Evolutionary conservation across 805 yeast species (phyloP), one percentile per base, ranked within the genome.

Genomic region (Danielozyma ontarioensis): DNA sequence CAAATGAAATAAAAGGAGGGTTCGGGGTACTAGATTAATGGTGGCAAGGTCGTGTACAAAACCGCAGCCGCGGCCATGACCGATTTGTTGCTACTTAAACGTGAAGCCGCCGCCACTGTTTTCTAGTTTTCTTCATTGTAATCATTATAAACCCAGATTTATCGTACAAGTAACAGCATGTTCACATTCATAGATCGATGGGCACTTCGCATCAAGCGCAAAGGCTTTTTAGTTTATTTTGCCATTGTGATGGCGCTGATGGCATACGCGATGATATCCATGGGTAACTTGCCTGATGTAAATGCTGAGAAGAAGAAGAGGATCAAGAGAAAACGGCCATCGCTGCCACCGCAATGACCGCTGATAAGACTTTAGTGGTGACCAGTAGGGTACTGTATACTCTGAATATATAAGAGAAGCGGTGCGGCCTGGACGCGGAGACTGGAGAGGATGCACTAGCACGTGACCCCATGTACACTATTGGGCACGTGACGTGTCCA

Each of bases 161-260:
- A n/a, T n/a, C n/a, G n/a, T n/a, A n/a, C n/a, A n/a, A n/a, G n/a
- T n/a, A n/a, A n/a, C n/a, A n/a, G n/a, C n/a, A n/a, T n/a, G n/a
- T n/a, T n/a, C n/a, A n/a, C n/a, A n/a, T n/a, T n/a, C n/a, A 19
- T 19, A 6, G 8, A 19, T 10, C 22, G 22, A 19, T 19, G 22
- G 22, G 22, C 22, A 19, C 6, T 51, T 41, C 44, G 41, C 37
- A 34, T 60, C 37, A 58, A 56, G 43, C 51, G 61, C 30, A 57
- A 55, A 25, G 63, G 68, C 6, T 57, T 64, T 32, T 57, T 59
- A 36, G 22, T 63, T 14, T 66, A 59, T 36, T 42, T 64, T 3
- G 48, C 55, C 3, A 25, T 66, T 7, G 50, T 66, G 7, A 36
- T 62, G 13, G 52, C 40, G 12, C 50, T 61, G 12, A 50, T 60